Evolutionary conservation across 257 asterid species (phyloP).

Genomic region (Solanum medicagineum): DNA sequence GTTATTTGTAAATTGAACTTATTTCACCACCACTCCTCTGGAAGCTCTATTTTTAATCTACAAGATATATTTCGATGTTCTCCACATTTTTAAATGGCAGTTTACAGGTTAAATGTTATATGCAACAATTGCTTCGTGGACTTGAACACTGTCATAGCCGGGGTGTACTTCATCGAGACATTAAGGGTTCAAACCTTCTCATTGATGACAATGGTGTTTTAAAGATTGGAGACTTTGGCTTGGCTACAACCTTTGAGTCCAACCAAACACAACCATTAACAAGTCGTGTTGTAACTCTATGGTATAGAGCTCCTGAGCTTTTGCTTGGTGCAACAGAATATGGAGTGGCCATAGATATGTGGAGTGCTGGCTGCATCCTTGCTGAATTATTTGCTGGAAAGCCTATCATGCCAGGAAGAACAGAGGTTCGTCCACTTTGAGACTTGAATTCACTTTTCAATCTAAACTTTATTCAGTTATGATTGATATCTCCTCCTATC

Average conservation of each 20-base stretch:
- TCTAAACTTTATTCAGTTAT: not conserved
- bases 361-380: slow-evolving; percentile 92
- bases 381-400: slow-evolving; percentile 74
- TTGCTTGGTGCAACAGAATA: slow-evolving; percentile 78
- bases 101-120: slow-evolving; percentile 61
- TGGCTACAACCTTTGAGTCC: slow-evolving; percentile 50
- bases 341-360: slow-evolving; percentile 71
- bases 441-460: not conserved
- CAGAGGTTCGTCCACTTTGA: slow-evolving; percentile 40
- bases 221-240: slow-evolving; percentile 77
- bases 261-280: slow-evolving; percentile 59
- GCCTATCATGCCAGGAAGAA: slow-evolving; percentile 98
- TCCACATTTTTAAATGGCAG: not conserved
- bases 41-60: not conserved
- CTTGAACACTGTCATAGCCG: slow-evolving; percentile 79
- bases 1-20: not conserved
- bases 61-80: not conserved
- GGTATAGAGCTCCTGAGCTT: slow-evolving; percentile 96
- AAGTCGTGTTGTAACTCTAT: slow-evolving; percentile 87
- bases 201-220: slow-evolving; percentile 56
- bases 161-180: slow-evolving; percentile 82
- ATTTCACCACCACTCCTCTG: not conserved
- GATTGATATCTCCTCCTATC: not conserved
- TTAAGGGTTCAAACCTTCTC: slow-evolving; percentile 86
- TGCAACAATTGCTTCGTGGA: slow-evolving; percentile 68